Conservation (phyloP, 108 stramenopile species). For the Phaeodactylum tricornutum region DNA sequence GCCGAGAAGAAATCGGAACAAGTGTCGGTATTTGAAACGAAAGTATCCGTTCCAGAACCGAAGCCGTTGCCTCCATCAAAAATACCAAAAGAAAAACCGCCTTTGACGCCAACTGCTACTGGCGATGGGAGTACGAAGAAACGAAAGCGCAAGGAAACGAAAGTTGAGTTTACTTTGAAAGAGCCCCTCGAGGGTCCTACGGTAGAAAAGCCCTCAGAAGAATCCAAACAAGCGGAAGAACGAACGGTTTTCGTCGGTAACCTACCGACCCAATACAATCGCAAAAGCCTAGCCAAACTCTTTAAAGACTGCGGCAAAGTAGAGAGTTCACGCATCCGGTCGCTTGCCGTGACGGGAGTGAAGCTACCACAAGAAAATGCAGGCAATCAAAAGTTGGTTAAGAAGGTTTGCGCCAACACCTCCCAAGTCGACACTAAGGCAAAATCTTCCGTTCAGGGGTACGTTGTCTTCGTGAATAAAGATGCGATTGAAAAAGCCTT, state of each 20-base stretch:
- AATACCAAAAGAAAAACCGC: too few relatives aligned
- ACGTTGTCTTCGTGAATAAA: constrained; percentile 57
- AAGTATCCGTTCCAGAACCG: too few relatives aligned
- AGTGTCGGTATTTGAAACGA: too few relatives aligned
- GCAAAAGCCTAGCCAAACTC: constrained; percentile 43
- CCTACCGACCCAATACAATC: constrained; percentile 45
- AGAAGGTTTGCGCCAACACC: constrained; percentile 65
- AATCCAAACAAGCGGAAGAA: constrained; percentile 16
- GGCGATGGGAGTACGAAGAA: too few relatives aligned
- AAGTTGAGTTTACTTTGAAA: too few relatives aligned
- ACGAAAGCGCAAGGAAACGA: too few relatives aligned
- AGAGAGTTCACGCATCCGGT: constrained; percentile 43
- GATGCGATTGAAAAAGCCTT: constrained; percentile 55
- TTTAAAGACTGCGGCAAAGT: constrained; percentile 57
- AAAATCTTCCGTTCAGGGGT: constrained; percentile 40
- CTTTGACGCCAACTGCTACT: too few relatives aligned
- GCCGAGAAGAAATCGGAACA: too few relatives aligned
- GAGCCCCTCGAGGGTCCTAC: too few relatives aligned
- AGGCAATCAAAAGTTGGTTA: constrained; percentile 60
- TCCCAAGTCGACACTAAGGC: constrained; percentile 23
- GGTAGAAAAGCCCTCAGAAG: too few relatives aligned
- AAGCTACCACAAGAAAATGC: constrained; percentile 61
- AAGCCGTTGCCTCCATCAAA: too few relatives aligned
- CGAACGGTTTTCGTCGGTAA: constrained; percentile 80
- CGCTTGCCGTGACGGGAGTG: constrained; percentile 56